phyloP scores from a whole-genome alignment of 1,284 basidiomycete species.

The Pyrrhoderma lamaoense region DNA sequence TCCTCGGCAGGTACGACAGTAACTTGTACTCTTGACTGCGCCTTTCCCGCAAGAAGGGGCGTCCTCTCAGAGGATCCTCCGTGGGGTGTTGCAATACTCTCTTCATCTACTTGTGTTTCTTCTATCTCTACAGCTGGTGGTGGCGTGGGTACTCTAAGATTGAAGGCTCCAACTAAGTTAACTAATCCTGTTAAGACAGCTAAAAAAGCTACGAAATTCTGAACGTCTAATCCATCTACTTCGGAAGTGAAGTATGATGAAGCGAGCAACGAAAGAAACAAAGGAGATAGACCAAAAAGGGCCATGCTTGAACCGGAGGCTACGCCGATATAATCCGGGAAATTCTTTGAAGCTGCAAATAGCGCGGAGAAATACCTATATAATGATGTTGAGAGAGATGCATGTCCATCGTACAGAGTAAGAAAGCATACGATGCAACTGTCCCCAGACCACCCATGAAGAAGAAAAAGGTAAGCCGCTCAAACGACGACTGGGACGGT shows the following conservation, averaged over 20 bases:
- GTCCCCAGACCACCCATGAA: conserved; percentile 58
- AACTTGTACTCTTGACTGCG: conserved; percentile 19
- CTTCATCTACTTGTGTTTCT: conserved; percentile 13
- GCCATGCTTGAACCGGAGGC: conserved; percentile 63
- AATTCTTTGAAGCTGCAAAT: conserved; percentile 66
- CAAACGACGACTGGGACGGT: conserved; percentile 39
- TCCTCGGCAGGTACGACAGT: conserved; percentile 25
- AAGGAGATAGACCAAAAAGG: conserved; percentile 68
- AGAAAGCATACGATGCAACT: conserved; percentile 56
- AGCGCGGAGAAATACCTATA: conserved; percentile 70
- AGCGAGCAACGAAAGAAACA: conserved; percentile 62
- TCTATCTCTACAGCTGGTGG: background rate
- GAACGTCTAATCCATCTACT: conserved; percentile 45
- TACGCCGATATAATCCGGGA: conserved; percentile 55
- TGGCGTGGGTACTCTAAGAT: conserved; percentile 28
- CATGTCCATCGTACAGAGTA: background rate
- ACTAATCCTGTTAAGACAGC: conserved; percentile 44
- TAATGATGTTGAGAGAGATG: conserved; percentile 1
- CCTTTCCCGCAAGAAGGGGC: conserved; percentile 30
- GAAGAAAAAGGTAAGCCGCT: conserved; percentile 50
- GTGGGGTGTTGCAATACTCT: conserved; percentile 1
- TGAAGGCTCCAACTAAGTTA: conserved; percentile 47
- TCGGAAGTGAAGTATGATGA: conserved; percentile 48
- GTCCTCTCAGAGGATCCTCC: conserved; percentile 32
- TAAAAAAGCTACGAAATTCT: conserved; percentile 49